Base-by-base conservation (phyloP, 164 flowering plant genomes). In the Nymphaea thermarum region DNA sequence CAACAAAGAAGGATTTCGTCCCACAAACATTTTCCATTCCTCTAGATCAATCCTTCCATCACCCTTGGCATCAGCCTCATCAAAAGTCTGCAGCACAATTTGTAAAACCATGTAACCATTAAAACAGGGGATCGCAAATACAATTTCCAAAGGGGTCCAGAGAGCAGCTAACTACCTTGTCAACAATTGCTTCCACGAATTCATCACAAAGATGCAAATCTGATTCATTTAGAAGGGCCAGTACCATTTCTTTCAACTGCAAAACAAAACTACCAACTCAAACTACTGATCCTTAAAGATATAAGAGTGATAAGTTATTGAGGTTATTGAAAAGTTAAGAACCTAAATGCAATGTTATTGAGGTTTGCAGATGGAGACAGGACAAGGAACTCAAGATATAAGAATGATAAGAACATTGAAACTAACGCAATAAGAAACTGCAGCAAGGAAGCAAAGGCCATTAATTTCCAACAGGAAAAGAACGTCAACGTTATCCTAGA, bases 201-300 rank as follows among this genome's bases (percentile, higher is more conserved):
- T 93, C 96, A 42, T 85, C 89, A 60, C 89, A 79, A 42, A 91
- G 85, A 4, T 71, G 42, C 68, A 93, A 73, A 66, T 86, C 90
- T 3, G 94, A 91, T 81, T 91, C 97, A 57, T 83, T 81, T 47
- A 93, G 67, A 70, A 91, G 85, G 6, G 97, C 96, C 78, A 84
- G 11, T 10, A 91, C 88, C 98, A 93, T 91, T 81, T 84, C 89
- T 77, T 83, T 89, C 57, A 79, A 59, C 82, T 79, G 71, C 14
- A 18, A 17, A 16, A 41, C 2, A 55, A 55, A 55, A 25, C 36
- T 25, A 25, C 36, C 36, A 25, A 25, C 36, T 25, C 36, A 25
- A 25, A 25, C 36, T 25, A 25, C 36, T 25, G 36, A 25, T 25
- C 36, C 36, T 25, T 25, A 25, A 25, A 25, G 36, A 25, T 25